Percentiles rank a stretch among this genome's conserved stretches.
Conservation (phyloP, 1,284 basidiomycete genomes). For the Amylostereum chailletii region DNA sequence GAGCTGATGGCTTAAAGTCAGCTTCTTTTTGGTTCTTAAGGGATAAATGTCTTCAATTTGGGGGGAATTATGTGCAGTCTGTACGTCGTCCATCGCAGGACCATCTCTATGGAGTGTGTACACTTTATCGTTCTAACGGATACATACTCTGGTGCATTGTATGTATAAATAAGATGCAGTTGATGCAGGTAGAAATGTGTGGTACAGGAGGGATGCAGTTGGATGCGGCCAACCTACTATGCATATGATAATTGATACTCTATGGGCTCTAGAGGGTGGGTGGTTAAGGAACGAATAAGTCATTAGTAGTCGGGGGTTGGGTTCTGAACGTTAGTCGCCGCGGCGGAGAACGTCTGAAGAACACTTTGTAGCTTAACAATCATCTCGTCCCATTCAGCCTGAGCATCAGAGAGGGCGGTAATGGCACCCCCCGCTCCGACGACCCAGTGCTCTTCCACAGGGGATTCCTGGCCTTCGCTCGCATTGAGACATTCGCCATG, state of each 20-base stretch:
- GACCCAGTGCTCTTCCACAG: constrained; percentile 48
- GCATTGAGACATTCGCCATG: constrained; percentile 3
- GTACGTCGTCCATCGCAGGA: not conserved
- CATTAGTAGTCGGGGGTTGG: no score
- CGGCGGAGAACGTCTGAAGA: constrained; percentile 42
- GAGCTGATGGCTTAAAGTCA: constrained; percentile 49
- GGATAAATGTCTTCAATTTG: not conserved
- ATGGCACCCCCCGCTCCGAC: constrained; percentile 95
- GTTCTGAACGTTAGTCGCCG: not conserved
- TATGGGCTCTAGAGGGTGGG: no score
- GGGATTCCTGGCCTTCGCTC: constrained; percentile 17
- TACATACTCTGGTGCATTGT: not conserved
- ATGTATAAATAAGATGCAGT: constrained; percentile 1
- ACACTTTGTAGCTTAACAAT: constrained; percentile 74
- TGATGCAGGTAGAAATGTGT: not conserved
- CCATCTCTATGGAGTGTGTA: no score
- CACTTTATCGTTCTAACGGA: not conserved
- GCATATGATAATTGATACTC: no score
- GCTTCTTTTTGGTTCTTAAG: not conserved
- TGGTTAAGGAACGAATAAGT: no score
- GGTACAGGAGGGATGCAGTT: not conserved
- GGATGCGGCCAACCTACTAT: no score
- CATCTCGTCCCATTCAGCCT: constrained; percentile 94
- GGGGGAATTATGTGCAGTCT: not conserved
- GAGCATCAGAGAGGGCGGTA: constrained; percentile 83